phyloP scores from a whole-genome alignment of 2,329 filamentous ascomycete genomes.

The Neurospora sp. region DNA sequence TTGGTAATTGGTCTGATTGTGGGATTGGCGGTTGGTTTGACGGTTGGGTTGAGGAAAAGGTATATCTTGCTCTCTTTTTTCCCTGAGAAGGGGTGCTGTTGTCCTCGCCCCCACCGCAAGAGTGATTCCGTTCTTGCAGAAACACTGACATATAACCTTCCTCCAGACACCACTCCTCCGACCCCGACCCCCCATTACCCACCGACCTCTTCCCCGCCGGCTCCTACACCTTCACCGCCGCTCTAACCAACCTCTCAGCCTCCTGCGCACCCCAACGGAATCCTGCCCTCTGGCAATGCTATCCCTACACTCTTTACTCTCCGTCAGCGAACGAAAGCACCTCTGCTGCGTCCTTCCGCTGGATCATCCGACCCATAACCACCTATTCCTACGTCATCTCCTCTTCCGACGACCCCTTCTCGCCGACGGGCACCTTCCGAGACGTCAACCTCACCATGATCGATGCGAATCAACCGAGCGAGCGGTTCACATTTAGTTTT shows the following conservation, averaged over 20 bases:
- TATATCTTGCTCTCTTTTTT: constrained; percentile 14
- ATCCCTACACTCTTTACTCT: constrained; percentile 43
- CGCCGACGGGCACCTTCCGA: constrained; percentile 37
- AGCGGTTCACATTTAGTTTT: constrained; percentile 50
- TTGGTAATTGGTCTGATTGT: constrained; percentile 25
- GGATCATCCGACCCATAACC: constrained; percentile 42
- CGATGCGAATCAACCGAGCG: constrained; percentile 35
- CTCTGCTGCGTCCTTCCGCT: constrained; percentile 46
- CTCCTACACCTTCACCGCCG: constrained; percentile 50
- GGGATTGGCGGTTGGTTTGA: constrained; percentile 30
- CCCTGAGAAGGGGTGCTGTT: not conserved
- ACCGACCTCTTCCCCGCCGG: constrained; percentile 46
- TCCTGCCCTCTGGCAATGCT: constrained; percentile 51
- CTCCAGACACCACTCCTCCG: constrained; percentile 3
- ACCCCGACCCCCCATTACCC: constrained; percentile 4
- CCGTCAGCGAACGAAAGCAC: constrained; percentile 20
- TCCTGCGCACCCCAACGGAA: constrained; percentile 39
- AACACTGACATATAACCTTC: not conserved
- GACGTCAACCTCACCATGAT: constrained; percentile 40
- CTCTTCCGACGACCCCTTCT: constrained; percentile 44
- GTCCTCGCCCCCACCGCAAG: not conserved
- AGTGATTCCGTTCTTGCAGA: constrained; percentile 1
- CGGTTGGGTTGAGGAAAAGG: constrained; percentile 29
- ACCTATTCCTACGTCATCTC: constrained; percentile 41
- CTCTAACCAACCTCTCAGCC: constrained; percentile 41